Evolutionary conservation across 352 stramenopile species (phyloP).

Genomic region (Blastocystis sp.): DNA sequence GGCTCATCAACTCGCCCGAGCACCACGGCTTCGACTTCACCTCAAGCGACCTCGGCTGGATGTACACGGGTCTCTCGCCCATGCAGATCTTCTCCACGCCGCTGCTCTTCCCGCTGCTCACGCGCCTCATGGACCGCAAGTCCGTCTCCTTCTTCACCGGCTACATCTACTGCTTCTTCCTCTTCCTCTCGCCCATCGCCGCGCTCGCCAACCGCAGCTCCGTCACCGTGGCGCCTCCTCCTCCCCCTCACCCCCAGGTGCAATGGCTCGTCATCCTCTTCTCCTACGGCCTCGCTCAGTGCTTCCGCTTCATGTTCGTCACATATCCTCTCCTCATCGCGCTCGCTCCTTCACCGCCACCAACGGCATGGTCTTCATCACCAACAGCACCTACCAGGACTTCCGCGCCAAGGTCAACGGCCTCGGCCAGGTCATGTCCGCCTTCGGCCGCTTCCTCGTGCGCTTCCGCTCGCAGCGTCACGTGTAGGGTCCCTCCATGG

Average conservation of each 20-base stretch:
- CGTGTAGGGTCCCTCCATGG: conserved; percentile 23
- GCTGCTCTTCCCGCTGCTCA: conserved; percentile 39
- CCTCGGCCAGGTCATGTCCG: conserved; percentile 49
- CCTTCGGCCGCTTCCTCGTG: conserved; percentile 48
- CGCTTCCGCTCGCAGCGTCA: not conserved
- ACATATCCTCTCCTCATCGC: conserved; percentile 31
- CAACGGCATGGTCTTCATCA: conserved; percentile 53
- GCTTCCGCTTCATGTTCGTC: conserved; percentile 53
- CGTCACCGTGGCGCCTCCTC: conserved; percentile 1
- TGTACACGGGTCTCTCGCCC: conserved; percentile 55
- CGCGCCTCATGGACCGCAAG: not conserved
- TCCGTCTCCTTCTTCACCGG: conserved; percentile 13
- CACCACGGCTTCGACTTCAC: conserved; percentile 61
- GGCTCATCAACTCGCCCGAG: conserved; percentile 36
- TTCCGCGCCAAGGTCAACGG: conserved; percentile 67
- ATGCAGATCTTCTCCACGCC: conserved; percentile 65
- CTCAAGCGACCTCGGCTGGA: conserved; percentile 61
- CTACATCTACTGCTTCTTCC: conserved; percentile 25
- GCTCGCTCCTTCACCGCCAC: conserved; percentile 56
- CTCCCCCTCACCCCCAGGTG: not conserved
- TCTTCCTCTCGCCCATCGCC: conserved; percentile 34
- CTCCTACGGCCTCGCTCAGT: conserved; percentile 23
- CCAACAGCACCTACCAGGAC: conserved; percentile 57
- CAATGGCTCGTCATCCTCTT: conserved; percentile 44
- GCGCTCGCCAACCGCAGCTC: not conserved